Base-by-base conservation (phyloP, 352 stramenopile species). In the Globisporangium cederbergense region DNA sequence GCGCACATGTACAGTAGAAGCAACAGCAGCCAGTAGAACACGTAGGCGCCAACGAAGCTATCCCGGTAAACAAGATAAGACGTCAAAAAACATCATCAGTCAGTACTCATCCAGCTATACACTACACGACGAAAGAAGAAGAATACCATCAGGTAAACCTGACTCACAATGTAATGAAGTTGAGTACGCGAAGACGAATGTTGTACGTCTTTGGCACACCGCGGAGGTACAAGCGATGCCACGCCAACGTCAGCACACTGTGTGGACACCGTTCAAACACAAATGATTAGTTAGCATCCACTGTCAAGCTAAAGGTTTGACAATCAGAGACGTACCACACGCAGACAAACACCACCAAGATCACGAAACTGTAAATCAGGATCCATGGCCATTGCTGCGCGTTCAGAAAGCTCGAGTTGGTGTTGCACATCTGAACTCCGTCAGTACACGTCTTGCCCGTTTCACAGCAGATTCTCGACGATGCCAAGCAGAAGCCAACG, bases 121-220 rank as follows among this genome's bases (percentile, higher is more conserved):
- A 42, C 34, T 18, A 8, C 28, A 14, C 14, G 5, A 14, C 4
- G 32, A 28, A 46, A 18, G 22, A 46, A 10, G 34, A 14, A 10
- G 34, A 14, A 32, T 22, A 11, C 32, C 20, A 5, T 36, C 7
- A 36, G 32, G 64, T 8, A 25, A 5, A 62, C 5, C 61, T 5
- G 64, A 79, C 81, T 50, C 75, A 94, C 85, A 96, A 91, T 20
- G 87, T 92, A 60, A 93, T 86, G 74, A 92, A 96, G 73, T 96
- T 94, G 58, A 96, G 79, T 58, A 96, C 87, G 65, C 85, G 85
- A 62, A 96, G 84, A 49, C 87, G 85, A 46, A 96, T 93, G 64
- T 94, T 94, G 74, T 94, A 94, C 32, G 87, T 96, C 75, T 96
- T 94, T 2, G 87, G 85, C 16, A 96, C 85, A 45, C 87, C 87